These are phyloP conservation scores for Saccharum hybrid DNA, from an alignment of 202 grass and related monocot genomes.

Conservation along the genomic window DNA sequence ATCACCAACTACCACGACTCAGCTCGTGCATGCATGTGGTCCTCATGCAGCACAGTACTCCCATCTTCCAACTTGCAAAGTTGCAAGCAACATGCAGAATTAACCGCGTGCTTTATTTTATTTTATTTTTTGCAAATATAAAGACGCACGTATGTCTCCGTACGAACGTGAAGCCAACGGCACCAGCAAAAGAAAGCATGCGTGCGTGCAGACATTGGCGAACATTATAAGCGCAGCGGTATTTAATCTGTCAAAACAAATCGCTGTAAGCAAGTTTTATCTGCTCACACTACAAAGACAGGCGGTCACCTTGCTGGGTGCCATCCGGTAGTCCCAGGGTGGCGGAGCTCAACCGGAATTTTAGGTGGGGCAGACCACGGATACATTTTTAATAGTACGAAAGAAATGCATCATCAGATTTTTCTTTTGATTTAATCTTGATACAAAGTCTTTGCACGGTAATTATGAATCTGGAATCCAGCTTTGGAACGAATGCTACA, in stretches of 20 bases:
- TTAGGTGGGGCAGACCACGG: too few species aligned
- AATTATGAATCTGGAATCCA: too few species aligned
- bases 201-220: too few species aligned
- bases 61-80: neutral
- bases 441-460: too few species aligned
- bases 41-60: neutral
- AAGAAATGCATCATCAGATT: too few species aligned
- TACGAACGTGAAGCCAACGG: neutral
- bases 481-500: too few species aligned
- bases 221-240: neutral
- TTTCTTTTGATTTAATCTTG: too few species aligned
- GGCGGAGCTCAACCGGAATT: too few species aligned
- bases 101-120: neutral
- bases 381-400: too few species aligned
- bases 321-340: neutral
- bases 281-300: neutral
- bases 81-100: neutral
- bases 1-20: neutral
- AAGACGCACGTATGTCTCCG: too few species aligned
- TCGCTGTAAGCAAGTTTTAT: neutral
- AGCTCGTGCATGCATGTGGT: neutral
- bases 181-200: too few species aligned
- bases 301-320: neutral
- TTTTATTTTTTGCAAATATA: neutral
- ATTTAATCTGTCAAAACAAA: neutral